Conservation (phyloP, 1,139 yeast genomes). For the Blastobotrys persicus region DNA sequence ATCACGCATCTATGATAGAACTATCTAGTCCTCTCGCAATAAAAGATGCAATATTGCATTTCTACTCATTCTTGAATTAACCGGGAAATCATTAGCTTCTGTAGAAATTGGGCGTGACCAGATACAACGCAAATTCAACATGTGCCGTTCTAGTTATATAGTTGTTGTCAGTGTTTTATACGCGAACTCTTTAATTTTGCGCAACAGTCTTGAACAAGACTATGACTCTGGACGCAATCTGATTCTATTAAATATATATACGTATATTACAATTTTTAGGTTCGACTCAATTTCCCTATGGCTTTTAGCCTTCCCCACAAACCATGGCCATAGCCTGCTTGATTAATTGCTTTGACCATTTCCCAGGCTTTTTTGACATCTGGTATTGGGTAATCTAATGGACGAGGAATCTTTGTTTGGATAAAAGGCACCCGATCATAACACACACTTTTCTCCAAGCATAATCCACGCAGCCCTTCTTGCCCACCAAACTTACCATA, state of each 20-base stretch:
- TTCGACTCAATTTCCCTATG: constrained; percentile 44
- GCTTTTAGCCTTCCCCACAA: constrained; percentile 65
- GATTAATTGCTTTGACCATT: constrained; percentile 75
- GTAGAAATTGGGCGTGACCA: too few species aligned
- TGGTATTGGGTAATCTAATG: constrained; percentile 85
- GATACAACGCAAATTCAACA: too few species aligned
- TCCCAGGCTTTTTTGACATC: constrained; percentile 84
- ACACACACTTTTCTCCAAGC: constrained; percentile 81
- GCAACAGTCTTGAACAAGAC: too few species aligned
- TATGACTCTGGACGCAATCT: too few species aligned
- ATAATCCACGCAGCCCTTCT: constrained; percentile 88
- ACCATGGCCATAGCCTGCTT: constrained; percentile 77
- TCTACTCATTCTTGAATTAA: too few species aligned
- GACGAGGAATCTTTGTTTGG: constrained; percentile 76
- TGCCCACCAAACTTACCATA: constrained; percentile 97
- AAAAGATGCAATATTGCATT: too few species aligned
- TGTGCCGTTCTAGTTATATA: too few species aligned
- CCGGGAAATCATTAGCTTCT: too few species aligned
- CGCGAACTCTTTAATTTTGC: too few species aligned
- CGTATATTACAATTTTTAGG: neutral
- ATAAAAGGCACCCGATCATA: constrained; percentile 77
- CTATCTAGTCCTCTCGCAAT: too few species aligned
- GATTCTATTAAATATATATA: too few species aligned
- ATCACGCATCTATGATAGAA: neutral
- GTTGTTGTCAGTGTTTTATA: too few species aligned